Base-by-base conservation (phyloP, 352 stramenopile genomes). In the Peronospora farinosa region DNA sequence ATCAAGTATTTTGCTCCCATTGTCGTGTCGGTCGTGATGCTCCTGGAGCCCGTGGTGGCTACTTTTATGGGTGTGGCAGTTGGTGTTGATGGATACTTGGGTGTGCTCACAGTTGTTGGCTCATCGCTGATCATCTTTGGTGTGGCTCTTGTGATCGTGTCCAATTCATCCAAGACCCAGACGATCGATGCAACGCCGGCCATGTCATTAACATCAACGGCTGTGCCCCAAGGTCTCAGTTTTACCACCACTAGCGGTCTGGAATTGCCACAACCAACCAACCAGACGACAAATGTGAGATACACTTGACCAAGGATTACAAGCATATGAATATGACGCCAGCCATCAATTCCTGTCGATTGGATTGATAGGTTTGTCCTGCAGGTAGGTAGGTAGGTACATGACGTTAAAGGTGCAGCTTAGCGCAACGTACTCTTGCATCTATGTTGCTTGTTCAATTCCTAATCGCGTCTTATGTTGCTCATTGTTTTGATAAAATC, bases 1-100 rank as follows among this genome's bases (percentile, higher is more conserved):
- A 86, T 96, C 74, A 95, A 96, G 47, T 96, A 96, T 64, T 96
- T 96, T 38, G 80, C 91, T 37, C 73, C 86, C 19, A 87, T 96
- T 44, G 85, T 95, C 17, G 72, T 95, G 27, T 86, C 84, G 7
- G 86, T 93, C 25, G 85, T 94, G 27, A 92, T 89, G 67, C 65
- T 96, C 9, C 56, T 95, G n/a, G 86, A 96, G 62, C 87, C 87
- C 9, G 65, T 93, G 38, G 39, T 92, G 9, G 86, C 77, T 3
- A 72, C 73, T 2, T 67, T 85, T 15, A 86, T 96, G 57, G 86
- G 84, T 19, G 67, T 90, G 8, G 69, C 63, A 15, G 62, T 80
- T 10, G 76, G 79, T 12, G 82, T 93, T n/a, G 78, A 89, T 13
- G 56, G 76, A 21, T 54, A 95, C n/a, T 85, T 85, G 2, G 83